Conservation (phyloP, 2,329 filamentous ascomycete species). For the Alternaria sp. region DNA sequence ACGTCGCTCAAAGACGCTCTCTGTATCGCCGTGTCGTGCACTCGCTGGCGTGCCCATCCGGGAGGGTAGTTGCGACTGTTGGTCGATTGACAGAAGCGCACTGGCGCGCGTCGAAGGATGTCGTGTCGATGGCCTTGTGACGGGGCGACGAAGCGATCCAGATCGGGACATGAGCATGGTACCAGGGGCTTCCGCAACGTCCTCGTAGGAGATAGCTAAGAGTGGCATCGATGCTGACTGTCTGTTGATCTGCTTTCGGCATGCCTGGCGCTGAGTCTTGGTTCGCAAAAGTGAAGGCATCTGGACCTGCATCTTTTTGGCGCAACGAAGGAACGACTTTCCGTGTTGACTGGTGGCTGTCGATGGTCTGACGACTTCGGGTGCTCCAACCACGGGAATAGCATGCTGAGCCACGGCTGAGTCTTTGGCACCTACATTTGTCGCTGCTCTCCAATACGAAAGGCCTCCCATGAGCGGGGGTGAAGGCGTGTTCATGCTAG, state of each 20-base stretch:
- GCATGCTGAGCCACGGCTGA: conserved; percentile 33
- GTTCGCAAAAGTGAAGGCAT: conserved; percentile 36
- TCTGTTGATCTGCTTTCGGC: conserved; percentile 23
- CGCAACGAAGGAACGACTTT: conserved; percentile 34
- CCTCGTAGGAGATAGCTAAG: conserved; percentile 23
- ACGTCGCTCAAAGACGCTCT: conserved; percentile 23
- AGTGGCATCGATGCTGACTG: conserved; percentile 36
- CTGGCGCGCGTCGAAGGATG: conserved; percentile 6
- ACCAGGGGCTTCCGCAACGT: conserved; percentile 6
- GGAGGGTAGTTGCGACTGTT: conserved; percentile 1
- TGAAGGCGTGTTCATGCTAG: conserved; percentile 31
- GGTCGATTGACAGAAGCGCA: not conserved
- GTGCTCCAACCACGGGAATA: conserved; percentile 28
- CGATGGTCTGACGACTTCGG: conserved; percentile 12
- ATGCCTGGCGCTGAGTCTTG: conserved; percentile 17
- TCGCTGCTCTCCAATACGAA: conserved; percentile 39
- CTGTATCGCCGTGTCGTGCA: conserved; percentile 16
- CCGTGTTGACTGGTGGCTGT: conserved; percentile 28
- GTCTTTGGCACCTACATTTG: conserved; percentile 7
- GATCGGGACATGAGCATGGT: conserved; percentile 16
- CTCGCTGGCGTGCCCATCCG: conserved; percentile 18
- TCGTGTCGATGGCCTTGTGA: conserved; percentile 8
- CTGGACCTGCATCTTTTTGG: conserved; percentile 37
- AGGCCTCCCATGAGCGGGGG: conserved; percentile 43
- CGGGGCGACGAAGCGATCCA: conserved; percentile 9